Evolutionary conservation across 2,329 filamentous ascomycete species (phyloP), one percentile per base, ranked within the genome.

Genomic region (Nothopassalora personata): DNA sequence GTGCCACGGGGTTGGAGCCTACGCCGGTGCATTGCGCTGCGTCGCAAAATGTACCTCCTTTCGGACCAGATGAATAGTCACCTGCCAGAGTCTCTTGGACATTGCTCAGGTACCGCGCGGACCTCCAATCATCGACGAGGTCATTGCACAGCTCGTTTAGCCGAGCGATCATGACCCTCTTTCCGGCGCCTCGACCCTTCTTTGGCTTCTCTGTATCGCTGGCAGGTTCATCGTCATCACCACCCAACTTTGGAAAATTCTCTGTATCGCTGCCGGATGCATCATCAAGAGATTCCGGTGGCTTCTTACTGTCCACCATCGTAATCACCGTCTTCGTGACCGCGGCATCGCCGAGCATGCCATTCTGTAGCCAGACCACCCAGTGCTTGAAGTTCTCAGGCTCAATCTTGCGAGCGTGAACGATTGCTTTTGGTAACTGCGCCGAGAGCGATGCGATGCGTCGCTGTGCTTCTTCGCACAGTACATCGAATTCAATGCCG

Each of bases 61-160:
- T 34, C 11, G 31, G 31, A 34, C 31, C 31, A 34, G 31, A 34
- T 11, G 7, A 2, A 11, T 34, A 34, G 8, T 9, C 31, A 34
- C 31, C 31, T 9, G 7, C 11, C 31, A 34, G 31, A 34, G 31
- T 34, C 31, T 34, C n/a, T 19, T 59, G 50, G 1, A 68, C 62
- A 30, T 64, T 67, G 10, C 28, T 34, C 5, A 70, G 53, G 53
- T 64, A 71, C 1, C 69, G 65, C 6, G 58, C 55, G 1, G 68
- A 70, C 19, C 69, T 59, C 1, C 60, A 58, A 8, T 60, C 62
- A 5, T 59, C 61, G 2, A 69, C 18, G 5, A 71, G 58, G 11
- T 59, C 57, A 13, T 60, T 65, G 33, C 61, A 63, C 10, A 66
- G 54, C 2, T 49, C 53, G 3, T 65, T 69, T 23, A 66, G 56